Evolutionary conservation across 768 basidiomycete genomes (phyloP).

Genomic region (Agaricus subrufescens): DNA sequence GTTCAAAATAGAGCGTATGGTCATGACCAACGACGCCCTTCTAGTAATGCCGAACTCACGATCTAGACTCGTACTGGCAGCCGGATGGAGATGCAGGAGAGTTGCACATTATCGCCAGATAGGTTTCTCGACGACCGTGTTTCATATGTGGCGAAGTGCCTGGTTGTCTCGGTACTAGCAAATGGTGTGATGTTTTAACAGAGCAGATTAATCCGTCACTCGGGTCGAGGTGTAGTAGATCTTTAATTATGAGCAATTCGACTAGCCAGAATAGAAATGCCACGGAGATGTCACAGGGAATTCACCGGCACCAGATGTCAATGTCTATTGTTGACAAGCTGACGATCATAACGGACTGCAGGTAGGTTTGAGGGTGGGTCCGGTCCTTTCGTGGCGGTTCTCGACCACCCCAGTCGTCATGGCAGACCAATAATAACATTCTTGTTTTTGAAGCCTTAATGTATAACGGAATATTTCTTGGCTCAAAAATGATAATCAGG

Average conservation of each 20-base stretch:
- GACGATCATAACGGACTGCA: background rate
- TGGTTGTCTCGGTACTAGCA: too few relatives aligned
- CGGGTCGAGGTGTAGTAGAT: background rate
- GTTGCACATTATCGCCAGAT: too few relatives aligned
- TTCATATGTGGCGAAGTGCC: too few relatives aligned
- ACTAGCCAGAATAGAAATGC: background rate
- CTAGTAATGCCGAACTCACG: too few relatives aligned
- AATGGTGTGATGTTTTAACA: too few relatives aligned
- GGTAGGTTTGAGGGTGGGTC: background rate
- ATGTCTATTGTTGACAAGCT: background rate
- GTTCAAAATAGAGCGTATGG: too few relatives aligned
- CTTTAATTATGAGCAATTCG: background rate
- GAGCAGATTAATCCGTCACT: too few relatives aligned
- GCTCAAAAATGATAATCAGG: too few relatives aligned
- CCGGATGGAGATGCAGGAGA: too few relatives aligned
- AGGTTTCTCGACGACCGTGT: too few relatives aligned
- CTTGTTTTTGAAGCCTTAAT: background rate
- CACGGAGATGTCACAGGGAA: background rate
- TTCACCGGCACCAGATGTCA: background rate
- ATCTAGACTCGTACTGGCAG: too few relatives aligned
- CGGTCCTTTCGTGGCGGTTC: background rate
- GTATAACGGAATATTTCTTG: background rate
- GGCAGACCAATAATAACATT: background rate
- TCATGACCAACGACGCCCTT: too few relatives aligned
- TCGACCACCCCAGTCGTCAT: background rate